These are phyloP conservation scores for Candida neerlandica DNA, from an alignment of 1,139 yeast genomes.

Conservation along the genomic window DNA sequence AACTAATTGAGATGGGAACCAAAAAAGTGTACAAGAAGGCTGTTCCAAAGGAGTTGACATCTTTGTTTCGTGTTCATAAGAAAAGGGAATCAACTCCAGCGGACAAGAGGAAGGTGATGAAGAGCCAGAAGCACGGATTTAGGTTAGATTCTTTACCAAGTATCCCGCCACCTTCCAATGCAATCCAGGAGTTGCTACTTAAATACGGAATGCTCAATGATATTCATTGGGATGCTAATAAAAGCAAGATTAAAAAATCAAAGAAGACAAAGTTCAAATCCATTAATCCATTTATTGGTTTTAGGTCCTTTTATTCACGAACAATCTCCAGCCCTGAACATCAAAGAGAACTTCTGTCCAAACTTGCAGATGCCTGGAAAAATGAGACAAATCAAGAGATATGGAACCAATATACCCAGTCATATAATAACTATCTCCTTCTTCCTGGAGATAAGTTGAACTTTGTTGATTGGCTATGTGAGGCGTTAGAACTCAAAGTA, in stretches of 20 bases:
- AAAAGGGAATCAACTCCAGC: slow-evolving; percentile 3
- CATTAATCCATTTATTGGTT: slow-evolving; percentile 40
- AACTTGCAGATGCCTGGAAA: slow-evolving; percentile 34
- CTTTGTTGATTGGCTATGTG: slow-evolving; percentile 18
- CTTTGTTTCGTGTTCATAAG: slow-evolving; percentile 9
- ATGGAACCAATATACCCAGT: slow-evolving; percentile 36
- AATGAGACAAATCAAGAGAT: slow-evolving; percentile 25
- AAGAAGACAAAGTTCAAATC: slow-evolving; percentile 13
- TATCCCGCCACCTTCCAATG: slow-evolving; percentile 14
- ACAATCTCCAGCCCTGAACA: slow-evolving; percentile 23
- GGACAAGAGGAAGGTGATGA: not conserved
- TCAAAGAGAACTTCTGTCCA: slow-evolving; percentile 30
- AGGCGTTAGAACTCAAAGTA: slow-evolving; percentile 7
- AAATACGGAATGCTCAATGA: slow-evolving; percentile 12
- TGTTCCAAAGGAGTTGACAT: slow-evolving; percentile 10
- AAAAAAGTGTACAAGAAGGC: slow-evolving; percentile 2
- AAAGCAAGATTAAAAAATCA: not conserved
- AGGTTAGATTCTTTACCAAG: slow-evolving; percentile 11
- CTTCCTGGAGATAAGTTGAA: slow-evolving; percentile 2
- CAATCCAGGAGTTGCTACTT: slow-evolving; percentile 11
- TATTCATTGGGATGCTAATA: slow-evolving; percentile 1
- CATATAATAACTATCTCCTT: slow-evolving; percentile 23
- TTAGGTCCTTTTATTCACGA: slow-evolving; percentile 35
- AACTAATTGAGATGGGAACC: slow-evolving; percentile 3
- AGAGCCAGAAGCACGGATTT: slow-evolving; percentile 7